Evolutionary conservation across 371 early-diverging fungal genomes (phyloP), one percentile per base, ranked within the genome.

Genomic region (Rhizopus sp.): DNA sequence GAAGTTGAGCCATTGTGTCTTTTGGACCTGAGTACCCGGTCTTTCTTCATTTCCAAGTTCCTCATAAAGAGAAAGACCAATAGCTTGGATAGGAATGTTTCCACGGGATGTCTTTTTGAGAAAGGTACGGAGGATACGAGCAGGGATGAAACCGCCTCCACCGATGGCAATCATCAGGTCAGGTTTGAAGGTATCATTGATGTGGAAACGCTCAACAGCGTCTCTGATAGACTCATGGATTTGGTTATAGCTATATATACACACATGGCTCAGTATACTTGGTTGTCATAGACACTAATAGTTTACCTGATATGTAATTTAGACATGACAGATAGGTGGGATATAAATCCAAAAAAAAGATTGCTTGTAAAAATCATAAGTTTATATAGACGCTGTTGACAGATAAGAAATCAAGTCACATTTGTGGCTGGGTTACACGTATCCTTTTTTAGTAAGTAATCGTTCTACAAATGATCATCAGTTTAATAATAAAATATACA

Each of bases 1-100:
- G 73, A 87, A 87, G 66, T 89, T 88, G 50, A 90, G 81, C 91
- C 91, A 90, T 57, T 90, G 91, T 5, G 89, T 89, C 80, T 90
- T 90, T 72, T 81, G 80, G 1, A 90, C 90, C 59, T 82, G 77
- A 10, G 72, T 72, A 45, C 66, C 66, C 6, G 66, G 66, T 23
- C 37, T 56, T 15, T 65, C 62, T 44, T 59, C 57, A 53, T 75
- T 69, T 16, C 71, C 59, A 17, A 90, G 71, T 60, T 90, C 88
- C 61, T 90, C 91, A 59, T 90, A 90, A 13, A 90, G 73, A 3
- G 88, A 87, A 32, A 90, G 78, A 15, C 89, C 89, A 31, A 90
- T 88, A 32, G 88, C 88, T 66, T 90, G 89, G 59, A 90, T 89
- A 29, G 88, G 89, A 56, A 90, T 86, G 67, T 88, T 90, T 60